These are phyloP conservation scores for Tetrapisispora nanseiensis DNA, from an alignment of 805 yeast species.

Conservation along the genomic window DNA sequence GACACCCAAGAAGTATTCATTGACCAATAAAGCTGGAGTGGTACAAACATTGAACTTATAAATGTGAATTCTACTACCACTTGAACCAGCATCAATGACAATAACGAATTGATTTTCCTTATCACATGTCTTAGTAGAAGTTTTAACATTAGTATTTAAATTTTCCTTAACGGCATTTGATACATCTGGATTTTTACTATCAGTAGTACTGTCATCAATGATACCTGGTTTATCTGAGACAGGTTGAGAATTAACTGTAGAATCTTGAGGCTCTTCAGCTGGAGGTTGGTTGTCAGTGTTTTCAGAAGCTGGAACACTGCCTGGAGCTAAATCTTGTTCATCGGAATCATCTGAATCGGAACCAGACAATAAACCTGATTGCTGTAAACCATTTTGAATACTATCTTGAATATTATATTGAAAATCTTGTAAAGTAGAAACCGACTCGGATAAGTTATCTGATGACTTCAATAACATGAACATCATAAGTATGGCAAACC, in stretches of 20 bases:
- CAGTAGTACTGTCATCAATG: conserved; percentile 14
- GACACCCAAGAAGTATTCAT: conserved; percentile 78
- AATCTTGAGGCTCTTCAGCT: neutral
- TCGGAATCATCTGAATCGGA: neutral
- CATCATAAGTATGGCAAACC: conserved; percentile 41
- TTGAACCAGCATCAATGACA: conserved; percentile 97
- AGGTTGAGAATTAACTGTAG: conserved; percentile 11
- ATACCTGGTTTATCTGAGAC: conserved; percentile 19
- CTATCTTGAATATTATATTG: conserved; percentile 1
- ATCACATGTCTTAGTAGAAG: conserved; percentile 20
- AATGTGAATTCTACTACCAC: conserved; percentile 93
- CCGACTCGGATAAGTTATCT: conserved; percentile 6
- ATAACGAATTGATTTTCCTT: conserved; percentile 61
- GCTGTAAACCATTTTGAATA: conserved; percentile 1
- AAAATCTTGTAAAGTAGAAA: conserved; percentile 1
- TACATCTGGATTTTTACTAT: conserved; percentile 15
- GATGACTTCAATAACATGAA: conserved; percentile 42
- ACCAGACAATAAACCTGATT: neutral
- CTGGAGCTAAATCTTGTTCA: neutral
- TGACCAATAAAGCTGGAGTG: conserved; percentile 70
- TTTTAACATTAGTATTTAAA: neutral
- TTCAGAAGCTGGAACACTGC: neutral
- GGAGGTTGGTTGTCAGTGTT: conserved; percentile 9
- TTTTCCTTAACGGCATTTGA: conserved; percentile 20
- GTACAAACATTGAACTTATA: conserved; percentile 83